Conservation (phyloP, 352 stramenopile genomes). For the Globisporangium cystogenes region DNA sequence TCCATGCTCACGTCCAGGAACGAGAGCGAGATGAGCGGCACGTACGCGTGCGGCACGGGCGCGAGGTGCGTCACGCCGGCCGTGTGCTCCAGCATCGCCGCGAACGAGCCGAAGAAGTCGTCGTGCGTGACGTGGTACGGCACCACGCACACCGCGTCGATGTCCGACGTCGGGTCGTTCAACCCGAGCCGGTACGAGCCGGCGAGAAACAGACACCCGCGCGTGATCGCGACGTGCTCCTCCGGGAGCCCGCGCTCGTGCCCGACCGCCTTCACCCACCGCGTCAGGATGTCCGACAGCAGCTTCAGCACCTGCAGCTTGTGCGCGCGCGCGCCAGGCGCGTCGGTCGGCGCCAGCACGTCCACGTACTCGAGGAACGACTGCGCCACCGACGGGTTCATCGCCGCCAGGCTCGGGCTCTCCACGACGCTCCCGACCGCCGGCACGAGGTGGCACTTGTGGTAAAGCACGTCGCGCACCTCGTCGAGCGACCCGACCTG, state of each 20-base stretch:
- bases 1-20: slow-evolving; percentile 89
- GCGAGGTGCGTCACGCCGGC: slow-evolving; percentile 66
- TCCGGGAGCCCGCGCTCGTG: slow-evolving; percentile 56
- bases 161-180: slow-evolving; percentile 74
- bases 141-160: slow-evolving; percentile 78
- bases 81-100: slow-evolving; percentile 52
- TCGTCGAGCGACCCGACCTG: slow-evolving; percentile 54
- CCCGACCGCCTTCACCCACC: slow-evolving; percentile 75
- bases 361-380: slow-evolving; percentile 57
- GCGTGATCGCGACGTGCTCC: slow-evolving; percentile 70
- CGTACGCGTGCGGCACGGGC: slow-evolving; percentile 88
- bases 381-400: slow-evolving; percentile 25
- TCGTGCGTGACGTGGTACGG: slow-evolving; percentile 78
- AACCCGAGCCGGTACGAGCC: slow-evolving; percentile 86
- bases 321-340: slow-evolving; percentile 34
- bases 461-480: slow-evolving; percentile 74
- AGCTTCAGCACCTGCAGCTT: slow-evolving; percentile 69
- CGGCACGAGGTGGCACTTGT: slow-evolving; percentile 74
- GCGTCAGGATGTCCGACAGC: slow-evolving; percentile 63
- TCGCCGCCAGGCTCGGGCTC: slow-evolving; percentile 23
- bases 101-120: slow-evolving; percentile 86
- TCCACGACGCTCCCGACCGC: slow-evolving; percentile 63
- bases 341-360: slow-evolving; percentile 46
- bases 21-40: slow-evolving; percentile 89
- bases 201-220: slow-evolving; percentile 70